These are phyloP conservation scores for Sporothrix curviconia DNA, from an alignment of 2,329 filamentous ascomycete genomes.

Conservation along the genomic window DNA sequence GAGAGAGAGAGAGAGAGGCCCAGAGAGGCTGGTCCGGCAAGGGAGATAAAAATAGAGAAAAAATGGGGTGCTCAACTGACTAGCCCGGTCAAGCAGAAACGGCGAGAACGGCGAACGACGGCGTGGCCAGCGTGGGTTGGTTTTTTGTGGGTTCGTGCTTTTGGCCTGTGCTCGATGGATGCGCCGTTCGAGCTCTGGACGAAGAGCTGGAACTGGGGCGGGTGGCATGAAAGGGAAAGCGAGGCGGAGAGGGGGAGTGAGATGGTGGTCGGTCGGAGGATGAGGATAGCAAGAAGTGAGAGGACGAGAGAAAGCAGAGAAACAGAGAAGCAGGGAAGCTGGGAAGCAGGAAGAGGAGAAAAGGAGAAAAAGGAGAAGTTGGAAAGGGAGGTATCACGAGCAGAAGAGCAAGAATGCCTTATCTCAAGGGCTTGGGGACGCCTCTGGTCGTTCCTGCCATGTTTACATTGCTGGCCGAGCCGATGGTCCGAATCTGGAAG, in stretches of 20 bases:
- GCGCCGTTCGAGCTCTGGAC: conserved; percentile 14
- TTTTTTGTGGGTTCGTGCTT: conserved; percentile 13
- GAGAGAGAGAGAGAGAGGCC: conserved; percentile 10
- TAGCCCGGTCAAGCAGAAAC: conserved; percentile 9
- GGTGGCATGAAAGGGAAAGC: neutral
- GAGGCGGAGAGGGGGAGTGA: neutral
- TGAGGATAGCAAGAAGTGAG: neutral
- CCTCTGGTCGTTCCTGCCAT: neutral
- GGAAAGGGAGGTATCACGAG: neutral
- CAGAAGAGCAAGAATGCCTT: no score
- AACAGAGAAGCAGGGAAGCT: neutral
- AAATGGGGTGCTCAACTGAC: neutral
- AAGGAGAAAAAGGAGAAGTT: neutral
- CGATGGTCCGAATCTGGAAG: neutral
- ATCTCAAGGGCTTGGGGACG: neutral
- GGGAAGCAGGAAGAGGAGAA: neutral
- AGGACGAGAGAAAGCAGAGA: neutral
- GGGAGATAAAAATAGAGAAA: no score
- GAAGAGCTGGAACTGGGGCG: neutral
- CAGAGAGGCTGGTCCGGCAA: no score
- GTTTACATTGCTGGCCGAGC: neutral
- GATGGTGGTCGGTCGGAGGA: conserved; percentile 1
- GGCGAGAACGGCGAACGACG: conserved; percentile 11
- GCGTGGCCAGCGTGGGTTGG: conserved; percentile 10
- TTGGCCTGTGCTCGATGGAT: neutral